Evolutionary conservation across 345 rosid genomes (phyloP).

Genomic region (Moricandia moricandioides): DNA sequence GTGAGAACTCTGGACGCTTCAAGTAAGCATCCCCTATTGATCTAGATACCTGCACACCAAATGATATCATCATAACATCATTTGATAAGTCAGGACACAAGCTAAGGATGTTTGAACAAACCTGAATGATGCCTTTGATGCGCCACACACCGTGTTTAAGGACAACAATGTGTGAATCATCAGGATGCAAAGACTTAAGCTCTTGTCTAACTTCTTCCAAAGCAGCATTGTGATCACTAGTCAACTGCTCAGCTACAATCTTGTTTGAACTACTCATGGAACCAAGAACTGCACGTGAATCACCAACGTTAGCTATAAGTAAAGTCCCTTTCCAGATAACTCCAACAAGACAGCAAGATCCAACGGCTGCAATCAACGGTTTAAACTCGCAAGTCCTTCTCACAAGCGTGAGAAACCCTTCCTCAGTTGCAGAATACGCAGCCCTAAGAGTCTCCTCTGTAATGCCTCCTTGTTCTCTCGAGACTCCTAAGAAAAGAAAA

Average conservation of each 20-base stretch:
- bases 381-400: conserved; percentile 60
- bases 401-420: conserved; percentile 87
- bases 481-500: conserved; percentile 45
- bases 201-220: conserved; percentile 89
- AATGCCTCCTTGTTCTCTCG: conserved; percentile 54
- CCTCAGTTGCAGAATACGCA: conserved; percentile 81
- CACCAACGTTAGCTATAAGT: conserved; percentile 85
- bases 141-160: conserved; percentile 97
- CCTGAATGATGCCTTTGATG: conserved; percentile 98
- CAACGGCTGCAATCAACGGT: conserved; percentile 81
- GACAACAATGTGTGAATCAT: conserved; percentile 77
- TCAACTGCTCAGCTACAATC: conserved; percentile 78
- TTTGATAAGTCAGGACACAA: no score
- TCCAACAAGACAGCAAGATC: conserved; percentile 93
- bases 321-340: conserved; percentile 80
- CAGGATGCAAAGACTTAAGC: conserved; percentile 80
- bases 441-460: conserved; percentile 68
- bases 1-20: conserved; percentile 83
- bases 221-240: conserved; percentile 82
- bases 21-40: conserved; percentile 97
- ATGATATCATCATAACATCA: neutral
- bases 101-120: conserved; percentile 14
- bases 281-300: conserved; percentile 92
- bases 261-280: conserved; percentile 51
- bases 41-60: conserved; percentile 66